These are phyloP conservation scores for Hypoxylon sp. DNA, from an alignment of 2,329 filamentous ascomycete genomes.

Conservation along the genomic window DNA sequence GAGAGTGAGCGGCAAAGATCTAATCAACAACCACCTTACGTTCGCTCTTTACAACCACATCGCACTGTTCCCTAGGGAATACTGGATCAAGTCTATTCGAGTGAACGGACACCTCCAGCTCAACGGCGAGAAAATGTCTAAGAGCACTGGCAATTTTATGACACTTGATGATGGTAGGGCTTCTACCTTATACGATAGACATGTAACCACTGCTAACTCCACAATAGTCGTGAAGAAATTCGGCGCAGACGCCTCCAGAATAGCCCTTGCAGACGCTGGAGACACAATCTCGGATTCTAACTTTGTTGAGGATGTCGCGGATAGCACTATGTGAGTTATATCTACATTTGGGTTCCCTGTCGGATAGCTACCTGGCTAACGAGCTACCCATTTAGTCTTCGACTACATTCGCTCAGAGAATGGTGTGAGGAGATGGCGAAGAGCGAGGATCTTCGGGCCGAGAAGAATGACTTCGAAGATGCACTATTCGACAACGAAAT, in stretches of 20 bases:
- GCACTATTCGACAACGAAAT: constrained; percentile 94
- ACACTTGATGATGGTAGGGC: constrained; percentile 77
- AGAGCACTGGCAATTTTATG: constrained; percentile 97
- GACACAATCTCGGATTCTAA: constrained; percentile 97
- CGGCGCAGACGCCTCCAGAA: constrained; percentile 90
- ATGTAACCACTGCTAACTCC: constrained; percentile 47
- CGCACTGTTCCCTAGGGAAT: constrained; percentile 87
- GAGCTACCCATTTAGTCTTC: constrained; percentile 60
- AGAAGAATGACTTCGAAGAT: constrained; percentile 86
- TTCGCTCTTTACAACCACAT: constrained; percentile 96
- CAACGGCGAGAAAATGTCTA: constrained; percentile 99
- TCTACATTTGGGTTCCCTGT: too few relatives aligned
- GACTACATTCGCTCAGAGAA: constrained; percentile 84
- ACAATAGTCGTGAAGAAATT: constrained; percentile 81
- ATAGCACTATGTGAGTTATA: constrained; percentile 74
- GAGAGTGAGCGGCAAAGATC: constrained; percentile 89
- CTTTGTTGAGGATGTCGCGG: constrained; percentile 95
- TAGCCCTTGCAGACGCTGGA: constrained; percentile 93
- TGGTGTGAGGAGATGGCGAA: constrained; percentile 91
- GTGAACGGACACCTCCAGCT: constrained; percentile 94
- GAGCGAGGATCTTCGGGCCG: constrained; percentile 80
- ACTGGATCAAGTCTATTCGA: constrained; percentile 89
- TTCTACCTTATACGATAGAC: neutral
- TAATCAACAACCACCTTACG: constrained; percentile 93
- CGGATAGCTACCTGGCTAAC: constrained; percentile 7